These are phyloP conservation scores for Xerophyta viscosa DNA, from an alignment of 106 monocot genomes.

Conservation along the genomic window DNA sequence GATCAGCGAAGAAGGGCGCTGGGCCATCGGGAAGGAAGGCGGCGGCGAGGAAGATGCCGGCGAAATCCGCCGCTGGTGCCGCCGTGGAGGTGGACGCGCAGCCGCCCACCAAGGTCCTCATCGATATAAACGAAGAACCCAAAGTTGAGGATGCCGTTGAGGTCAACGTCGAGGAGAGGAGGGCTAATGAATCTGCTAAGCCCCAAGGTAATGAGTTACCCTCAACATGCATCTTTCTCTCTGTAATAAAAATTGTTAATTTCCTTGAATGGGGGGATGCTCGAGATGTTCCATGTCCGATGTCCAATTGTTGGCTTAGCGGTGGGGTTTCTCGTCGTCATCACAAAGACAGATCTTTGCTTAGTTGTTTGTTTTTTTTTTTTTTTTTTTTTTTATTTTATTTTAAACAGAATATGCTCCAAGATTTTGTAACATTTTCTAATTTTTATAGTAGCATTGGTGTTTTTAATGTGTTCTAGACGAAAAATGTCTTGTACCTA, in stretches of 20 bases:
- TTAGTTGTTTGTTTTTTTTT: too few species aligned
- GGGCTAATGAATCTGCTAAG: conserved; percentile 3
- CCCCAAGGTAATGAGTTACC: not conserved
- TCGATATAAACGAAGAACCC: not conserved
- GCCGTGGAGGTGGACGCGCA: not conserved
- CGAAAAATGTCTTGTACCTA: too few species aligned
- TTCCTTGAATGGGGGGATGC: not conserved
- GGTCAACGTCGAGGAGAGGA: conserved; percentile 12
- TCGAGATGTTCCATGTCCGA: too few species aligned
- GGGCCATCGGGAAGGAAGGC: conserved; percentile 21
- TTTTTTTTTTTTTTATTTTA: too few species aligned
- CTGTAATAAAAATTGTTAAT: not conserved
- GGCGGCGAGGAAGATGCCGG: conserved; percentile 10
- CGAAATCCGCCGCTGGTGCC: not conserved
- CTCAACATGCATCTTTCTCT: not conserved
- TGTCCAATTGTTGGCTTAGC: too few species aligned
- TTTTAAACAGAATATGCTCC: too few species aligned
- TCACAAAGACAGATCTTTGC: too few species aligned
- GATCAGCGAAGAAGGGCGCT: conserved; percentile 24
- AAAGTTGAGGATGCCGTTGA: not conserved
- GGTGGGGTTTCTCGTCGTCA: too few species aligned
- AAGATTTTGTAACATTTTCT: too few species aligned
- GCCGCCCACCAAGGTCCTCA: not conserved
- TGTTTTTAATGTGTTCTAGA: too few species aligned
- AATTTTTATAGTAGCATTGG: too few species aligned